Percentiles rank a stretch among this genome's conserved stretches.
Evolutionary conservation across 257 asterid genomes (phyloP).

Genomic region (Solanum peruvianum): DNA sequence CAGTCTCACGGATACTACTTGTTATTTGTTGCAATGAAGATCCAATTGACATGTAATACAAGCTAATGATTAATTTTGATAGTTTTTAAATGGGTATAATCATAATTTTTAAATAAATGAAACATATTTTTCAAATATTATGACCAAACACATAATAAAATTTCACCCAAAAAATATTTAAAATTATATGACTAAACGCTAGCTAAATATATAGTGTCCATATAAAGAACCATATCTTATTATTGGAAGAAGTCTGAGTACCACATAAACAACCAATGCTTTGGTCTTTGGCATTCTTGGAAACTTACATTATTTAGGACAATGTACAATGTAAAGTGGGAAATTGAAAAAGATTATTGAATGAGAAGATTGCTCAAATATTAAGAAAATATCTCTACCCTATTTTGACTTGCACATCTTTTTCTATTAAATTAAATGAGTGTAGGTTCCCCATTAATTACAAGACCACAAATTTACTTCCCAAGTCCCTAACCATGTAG

Average conservation of each 20-base stretch:
- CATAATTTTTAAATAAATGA: too few relatives aligned
- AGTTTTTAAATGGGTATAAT: too few relatives aligned
- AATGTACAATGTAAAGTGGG: not conserved
- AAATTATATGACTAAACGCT: too few relatives aligned
- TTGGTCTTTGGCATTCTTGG: not conserved
- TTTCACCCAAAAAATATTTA: too few relatives aligned
- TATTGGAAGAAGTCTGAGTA: not conserved
- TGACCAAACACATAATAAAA: too few relatives aligned
- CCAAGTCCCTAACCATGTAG: not conserved
- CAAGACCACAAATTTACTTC: not conserved
- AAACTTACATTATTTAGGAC: not conserved
- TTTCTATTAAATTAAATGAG: not conserved
- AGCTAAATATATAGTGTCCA: too few relatives aligned
- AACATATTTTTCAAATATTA: too few relatives aligned
- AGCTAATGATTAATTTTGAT: too few relatives aligned
- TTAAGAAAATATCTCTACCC: not conserved
- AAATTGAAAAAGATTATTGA: not conserved
- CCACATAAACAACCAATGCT: not conserved
- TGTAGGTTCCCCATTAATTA: not conserved
- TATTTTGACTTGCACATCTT: not conserved
- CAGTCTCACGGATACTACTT: too few relatives aligned
- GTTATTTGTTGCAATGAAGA: too few relatives aligned
- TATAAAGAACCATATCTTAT: not conserved
- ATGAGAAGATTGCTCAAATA: not conserved
- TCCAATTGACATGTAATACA: too few relatives aligned